phyloP scores from a whole-genome alignment of 208 protist species.

The Tetramitus jugosus region DNA sequence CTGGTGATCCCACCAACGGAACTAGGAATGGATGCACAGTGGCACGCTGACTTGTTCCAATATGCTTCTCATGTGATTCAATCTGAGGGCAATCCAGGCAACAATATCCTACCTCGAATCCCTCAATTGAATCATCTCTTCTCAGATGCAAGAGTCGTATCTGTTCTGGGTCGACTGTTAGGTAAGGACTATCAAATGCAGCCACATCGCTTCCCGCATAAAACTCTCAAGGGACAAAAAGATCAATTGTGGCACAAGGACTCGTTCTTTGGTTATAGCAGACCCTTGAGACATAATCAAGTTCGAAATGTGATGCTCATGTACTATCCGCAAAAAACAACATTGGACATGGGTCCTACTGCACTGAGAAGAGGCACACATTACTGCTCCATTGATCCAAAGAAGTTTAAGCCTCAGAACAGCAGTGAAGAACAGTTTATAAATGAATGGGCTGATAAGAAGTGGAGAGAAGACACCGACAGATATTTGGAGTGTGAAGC shows the following conservation, averaged over 20 bases:
- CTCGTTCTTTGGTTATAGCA: neutral
- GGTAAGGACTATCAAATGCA: neutral
- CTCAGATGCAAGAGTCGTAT: neutral
- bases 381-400: conserved; percentile 9
- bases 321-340: conserved; percentile 17
- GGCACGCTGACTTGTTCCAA: too few species aligned
- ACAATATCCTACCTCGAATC: neutral
- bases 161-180: neutral
- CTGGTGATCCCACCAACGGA: too few species aligned
- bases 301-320: neutral
- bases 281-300: neutral
- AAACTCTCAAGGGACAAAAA: neutral
- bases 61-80: too few species aligned
- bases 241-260: conserved; percentile 12
- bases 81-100: neutral
- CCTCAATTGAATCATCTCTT: neutral
- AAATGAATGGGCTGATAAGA: too few species aligned
- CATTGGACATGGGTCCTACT: neutral
- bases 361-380: neutral
- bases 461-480: neutral
- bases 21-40: too few species aligned
- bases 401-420: neutral
- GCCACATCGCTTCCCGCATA: neutral
- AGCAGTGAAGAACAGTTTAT: too few species aligned
- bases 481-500: neutral